phyloP scores from a whole-genome alignment of 306 rosid genomes.

The Quercus wislizeni region DNA sequence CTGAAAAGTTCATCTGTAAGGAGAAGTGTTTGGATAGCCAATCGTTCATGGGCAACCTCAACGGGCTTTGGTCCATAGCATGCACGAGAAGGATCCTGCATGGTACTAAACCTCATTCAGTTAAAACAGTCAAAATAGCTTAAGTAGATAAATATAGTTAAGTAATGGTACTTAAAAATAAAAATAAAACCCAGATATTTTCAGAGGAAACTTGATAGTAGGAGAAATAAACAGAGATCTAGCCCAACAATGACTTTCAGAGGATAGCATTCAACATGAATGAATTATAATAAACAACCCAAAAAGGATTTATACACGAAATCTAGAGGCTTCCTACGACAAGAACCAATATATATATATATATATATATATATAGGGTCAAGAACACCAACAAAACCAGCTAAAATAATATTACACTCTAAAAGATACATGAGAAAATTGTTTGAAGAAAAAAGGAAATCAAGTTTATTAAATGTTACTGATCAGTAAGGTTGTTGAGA shows the following conservation, averaged over 20 bases:
- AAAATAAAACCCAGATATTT: background rate
- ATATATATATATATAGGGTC: too few relatives aligned
- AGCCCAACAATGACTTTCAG: too few relatives aligned
- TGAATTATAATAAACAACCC: too few relatives aligned
- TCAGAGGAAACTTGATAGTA: too few relatives aligned
- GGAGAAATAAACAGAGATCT: too few relatives aligned
- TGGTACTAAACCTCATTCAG: background rate
- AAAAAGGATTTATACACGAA: too few relatives aligned
- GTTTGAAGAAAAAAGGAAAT: too few relatives aligned
- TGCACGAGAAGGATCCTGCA: constrained; percentile 82
- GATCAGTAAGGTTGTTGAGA: background rate
- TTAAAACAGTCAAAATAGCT: background rate
- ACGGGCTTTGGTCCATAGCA: constrained; percentile 94
- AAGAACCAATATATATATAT: too few relatives aligned
- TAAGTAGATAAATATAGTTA: background rate
- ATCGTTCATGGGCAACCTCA: constrained; percentile 90
- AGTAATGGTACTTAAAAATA: background rate
- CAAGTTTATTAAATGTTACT: background rate
- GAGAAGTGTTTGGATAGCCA: constrained; percentile 86
- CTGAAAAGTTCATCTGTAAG: constrained; percentile 90
- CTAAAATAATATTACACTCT: too few relatives aligned
- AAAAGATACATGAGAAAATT: too few relatives aligned
- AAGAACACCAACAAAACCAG: too few relatives aligned
- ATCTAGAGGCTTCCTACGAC: too few relatives aligned
- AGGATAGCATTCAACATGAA: background rate